A percentile compares a stretch with the other conserved stretches of the same genome.
phyloP scores from a whole-genome alignment of 169 alveolate genomes.

The Cryptosporidium andersoni region DNA sequence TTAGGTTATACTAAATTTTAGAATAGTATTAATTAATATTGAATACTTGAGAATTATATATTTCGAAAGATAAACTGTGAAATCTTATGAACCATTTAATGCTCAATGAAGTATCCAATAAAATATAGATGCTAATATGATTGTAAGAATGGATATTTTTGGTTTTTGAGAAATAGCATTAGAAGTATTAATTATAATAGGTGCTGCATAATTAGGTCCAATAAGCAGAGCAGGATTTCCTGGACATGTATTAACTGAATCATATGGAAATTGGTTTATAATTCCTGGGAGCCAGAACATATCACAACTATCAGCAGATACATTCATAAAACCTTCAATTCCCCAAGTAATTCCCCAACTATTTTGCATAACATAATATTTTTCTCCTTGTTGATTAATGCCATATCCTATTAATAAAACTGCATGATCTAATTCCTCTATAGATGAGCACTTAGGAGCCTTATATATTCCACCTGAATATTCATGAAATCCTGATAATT shows the following conservation, averaged over 20 bases:
- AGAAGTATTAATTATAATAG: not conserved
- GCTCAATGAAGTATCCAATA: too few relatives aligned
- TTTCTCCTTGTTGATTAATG: conserved; percentile 26
- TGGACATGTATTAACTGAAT: conserved; percentile 1
- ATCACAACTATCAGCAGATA: conserved; percentile 48
- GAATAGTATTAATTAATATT: too few relatives aligned
- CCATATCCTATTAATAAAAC: conserved; percentile 71
- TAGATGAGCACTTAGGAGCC: conserved; percentile 58
- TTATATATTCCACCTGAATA: conserved; percentile 64
- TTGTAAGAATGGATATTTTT: too few relatives aligned
- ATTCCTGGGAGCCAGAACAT: conserved; percentile 71
- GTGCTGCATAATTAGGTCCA: conserved; percentile 8
- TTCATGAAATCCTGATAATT: conserved; percentile 47
- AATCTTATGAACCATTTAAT: too few relatives aligned
- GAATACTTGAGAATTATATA: too few relatives aligned
- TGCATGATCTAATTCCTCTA: conserved; percentile 70
- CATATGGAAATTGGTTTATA: conserved; percentile 21
- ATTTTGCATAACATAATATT: conserved; percentile 62
- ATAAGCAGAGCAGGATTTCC: conserved; percentile 38
- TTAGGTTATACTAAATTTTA: too few relatives aligned
- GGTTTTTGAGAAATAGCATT: not conserved
- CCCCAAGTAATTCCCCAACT: conserved; percentile 71
- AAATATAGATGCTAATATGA: too few relatives aligned
- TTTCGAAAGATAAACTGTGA: too few relatives aligned
- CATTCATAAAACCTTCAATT: conserved; percentile 58